These are phyloP conservation scores for Phalaenopsis aphrodite DNA, from an alignment of 106 monocot genomes.

Conservation along the genomic window DNA sequence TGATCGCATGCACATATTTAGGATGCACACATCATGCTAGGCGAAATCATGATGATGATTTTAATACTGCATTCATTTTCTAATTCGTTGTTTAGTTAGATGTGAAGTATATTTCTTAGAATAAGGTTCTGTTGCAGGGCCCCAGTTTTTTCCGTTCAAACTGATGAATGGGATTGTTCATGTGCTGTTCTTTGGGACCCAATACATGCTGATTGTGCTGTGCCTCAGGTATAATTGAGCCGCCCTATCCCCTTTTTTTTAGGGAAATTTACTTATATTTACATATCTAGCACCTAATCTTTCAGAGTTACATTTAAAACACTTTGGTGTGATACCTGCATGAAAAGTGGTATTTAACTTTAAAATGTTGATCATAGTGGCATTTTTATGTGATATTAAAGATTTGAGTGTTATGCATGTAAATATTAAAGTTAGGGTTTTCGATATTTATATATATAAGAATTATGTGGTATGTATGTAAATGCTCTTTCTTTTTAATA, in stretches of 20 bases:
- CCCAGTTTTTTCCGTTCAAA: constrained; percentile 65
- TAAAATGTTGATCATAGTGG: no score
- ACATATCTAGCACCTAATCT: background rate
- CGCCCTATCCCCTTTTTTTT: background rate
- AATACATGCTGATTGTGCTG: constrained; percentile 86
- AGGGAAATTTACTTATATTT: background rate
- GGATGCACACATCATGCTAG: background rate
- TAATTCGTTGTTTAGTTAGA: background rate
- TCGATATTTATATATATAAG: no score
- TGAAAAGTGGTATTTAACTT: no score
- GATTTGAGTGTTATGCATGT: background rate
- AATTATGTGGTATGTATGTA: background rate
- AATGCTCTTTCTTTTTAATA: background rate
- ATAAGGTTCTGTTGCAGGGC: constrained; percentile 40
- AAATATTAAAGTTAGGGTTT: no score
- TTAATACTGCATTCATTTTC: background rate
- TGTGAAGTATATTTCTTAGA: background rate
- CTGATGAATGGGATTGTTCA: constrained; percentile 94
- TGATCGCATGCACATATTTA: background rate
- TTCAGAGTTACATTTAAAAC: no score
- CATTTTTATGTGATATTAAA: no score
- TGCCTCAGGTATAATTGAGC: constrained; percentile 64
- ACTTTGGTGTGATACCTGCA: no score
- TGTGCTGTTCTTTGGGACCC: constrained; percentile 86
- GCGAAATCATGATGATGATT: background rate